Conservation (phyloP, 768 basidiomycete genomes). For the Strobilomyces dryophilus region DNA sequence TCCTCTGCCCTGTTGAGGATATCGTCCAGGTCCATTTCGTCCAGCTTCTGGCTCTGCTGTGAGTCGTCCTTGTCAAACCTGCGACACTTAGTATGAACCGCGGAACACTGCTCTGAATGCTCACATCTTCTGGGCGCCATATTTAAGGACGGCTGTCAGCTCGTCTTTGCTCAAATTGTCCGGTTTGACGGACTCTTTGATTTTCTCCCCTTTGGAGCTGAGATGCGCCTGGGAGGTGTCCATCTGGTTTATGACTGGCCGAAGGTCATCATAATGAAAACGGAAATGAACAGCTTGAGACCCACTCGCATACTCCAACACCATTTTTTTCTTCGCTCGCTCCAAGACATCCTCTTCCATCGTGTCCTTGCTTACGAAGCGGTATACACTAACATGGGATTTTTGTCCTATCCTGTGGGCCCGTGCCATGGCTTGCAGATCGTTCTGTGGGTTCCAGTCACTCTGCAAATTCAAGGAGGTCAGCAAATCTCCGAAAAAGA, state of each 20-base stretch:
- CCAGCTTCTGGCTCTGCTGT: constrained; percentile 90
- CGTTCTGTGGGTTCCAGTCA: constrained; percentile 99
- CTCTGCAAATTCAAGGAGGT: constrained; percentile 47
- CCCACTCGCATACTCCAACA: constrained; percentile 97
- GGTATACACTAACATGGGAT: constrained; percentile 96
- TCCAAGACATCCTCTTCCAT: constrained; percentile 99
- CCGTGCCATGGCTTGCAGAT: constrained; percentile 98
- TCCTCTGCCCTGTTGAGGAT: constrained; percentile 95
- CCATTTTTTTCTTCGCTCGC: constrained; percentile 99
- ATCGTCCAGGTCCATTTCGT: constrained; percentile 99
- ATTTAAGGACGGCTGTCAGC: constrained; percentile 94
- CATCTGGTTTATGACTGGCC: constrained; percentile 98
- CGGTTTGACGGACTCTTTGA: constrained; percentile 68
- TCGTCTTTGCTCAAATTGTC: constrained; percentile 94
- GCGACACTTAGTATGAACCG: constrained; percentile 10
- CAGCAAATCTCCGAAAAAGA: neutral
- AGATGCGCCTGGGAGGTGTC: constrained; percentile 98
- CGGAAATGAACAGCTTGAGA: constrained; percentile 27
- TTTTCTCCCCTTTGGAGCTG: constrained; percentile 66
- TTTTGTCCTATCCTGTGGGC: constrained; percentile 99
- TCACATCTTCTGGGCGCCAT: constrained; percentile 96
- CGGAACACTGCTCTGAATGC: constrained; percentile 25
- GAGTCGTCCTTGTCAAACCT: constrained; percentile 98
- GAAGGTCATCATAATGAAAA: constrained; percentile 6
- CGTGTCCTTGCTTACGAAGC: constrained; percentile 98